Conservation (phyloP, 495 filamentous ascomycete genomes). For the Aspergillus steynii region DNA sequence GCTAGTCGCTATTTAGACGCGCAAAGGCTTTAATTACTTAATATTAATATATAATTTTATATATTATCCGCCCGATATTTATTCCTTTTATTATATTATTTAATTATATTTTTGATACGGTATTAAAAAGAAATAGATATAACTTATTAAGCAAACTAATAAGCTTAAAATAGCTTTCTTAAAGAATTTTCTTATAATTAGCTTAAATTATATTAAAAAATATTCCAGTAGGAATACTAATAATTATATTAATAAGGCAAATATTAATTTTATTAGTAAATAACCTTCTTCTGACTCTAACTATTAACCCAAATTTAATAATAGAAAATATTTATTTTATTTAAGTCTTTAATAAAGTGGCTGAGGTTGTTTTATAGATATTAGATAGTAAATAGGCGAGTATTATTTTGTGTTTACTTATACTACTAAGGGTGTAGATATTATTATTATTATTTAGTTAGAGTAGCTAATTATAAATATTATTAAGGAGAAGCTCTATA, state of each 20-base stretch:
- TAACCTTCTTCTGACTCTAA: constrained; percentile 34
- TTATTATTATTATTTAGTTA: constrained; percentile 23
- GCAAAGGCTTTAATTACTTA: background rate
- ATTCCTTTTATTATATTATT: constrained; percentile 21
- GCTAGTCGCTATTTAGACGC: constrained; percentile 22
- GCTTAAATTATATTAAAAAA: constrained; percentile 41
- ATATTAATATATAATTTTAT: background rate
- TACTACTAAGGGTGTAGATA: constrained; percentile 29
- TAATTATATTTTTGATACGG: constrained; percentile 11
- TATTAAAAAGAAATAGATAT: constrained; percentile 13
- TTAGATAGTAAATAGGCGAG: constrained; percentile 43
- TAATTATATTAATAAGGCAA: constrained; percentile 34
- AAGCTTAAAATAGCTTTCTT: constrained; percentile 14
- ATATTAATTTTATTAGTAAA: constrained; percentile 23
- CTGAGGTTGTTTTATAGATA: constrained; percentile 23
- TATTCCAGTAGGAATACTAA: constrained; percentile 15
- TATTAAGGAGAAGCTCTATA: background rate
- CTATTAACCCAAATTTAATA: constrained; percentile 34
- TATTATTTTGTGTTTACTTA: constrained; percentile 45
- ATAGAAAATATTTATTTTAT: too few relatives aligned
- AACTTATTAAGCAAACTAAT: constrained; percentile 18
- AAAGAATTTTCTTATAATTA: constrained; percentile 39
- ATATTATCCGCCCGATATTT: constrained; percentile 15
- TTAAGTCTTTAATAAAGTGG: constrained; percentile 10
- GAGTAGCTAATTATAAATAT: background rate